Base-by-base conservation (phyloP, 2,329 filamentous ascomycete genomes). In the Conoideocrella luteorostrata region DNA sequence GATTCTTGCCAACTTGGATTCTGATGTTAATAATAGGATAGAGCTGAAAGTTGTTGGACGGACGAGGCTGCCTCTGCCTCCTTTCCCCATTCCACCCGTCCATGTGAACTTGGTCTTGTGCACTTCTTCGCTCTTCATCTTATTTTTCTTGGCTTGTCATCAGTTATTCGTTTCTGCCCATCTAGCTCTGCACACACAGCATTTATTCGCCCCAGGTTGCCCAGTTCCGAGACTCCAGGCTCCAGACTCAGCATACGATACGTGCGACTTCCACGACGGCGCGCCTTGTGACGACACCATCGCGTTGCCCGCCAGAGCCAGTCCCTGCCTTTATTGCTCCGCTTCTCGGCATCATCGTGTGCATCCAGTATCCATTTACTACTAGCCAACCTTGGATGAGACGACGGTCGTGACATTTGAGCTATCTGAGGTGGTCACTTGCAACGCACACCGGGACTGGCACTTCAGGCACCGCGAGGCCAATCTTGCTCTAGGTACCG, bases 351-450 rank as follows among this genome's bases (percentile, higher is more conserved):
- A 36, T 41, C 43, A 21, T 40, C 21, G 41, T 41, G 43, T n/a
- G n/a, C n/a, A n/a, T n/a, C n/a, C n/a, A n/a, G n/a, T n/a, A n/a
- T n/a, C n/a, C 23, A 26, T 45, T 30, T 18, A 23, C n/a, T 35
- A 15, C 30, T 30, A 32, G 30, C 43, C 35, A 15, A 39, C 37
- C 37, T 23, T n/a, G 30, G 37, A 35, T 21, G 15, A 36, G 23
- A 36, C 23, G 10, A 28, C 36, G 15, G 23, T 37, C 20, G 34
- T 22, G 26, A 24, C 39, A 28, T 44, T n/a, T 42, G 46, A 41
- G 40, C 41, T 28, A 32, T 39, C 24, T 42, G 37, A 37, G 18
- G 41, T 38, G 47, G 47, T 51, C 42, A 49, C 49, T 47, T 47
- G 49, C 43, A 36, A 43, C 28, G 42, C 20, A 24, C 34, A 26